These are phyloP conservation scores for Geotrichum australiense DNA, from an alignment of 1,139 yeast species.

Conservation along the genomic window DNA sequence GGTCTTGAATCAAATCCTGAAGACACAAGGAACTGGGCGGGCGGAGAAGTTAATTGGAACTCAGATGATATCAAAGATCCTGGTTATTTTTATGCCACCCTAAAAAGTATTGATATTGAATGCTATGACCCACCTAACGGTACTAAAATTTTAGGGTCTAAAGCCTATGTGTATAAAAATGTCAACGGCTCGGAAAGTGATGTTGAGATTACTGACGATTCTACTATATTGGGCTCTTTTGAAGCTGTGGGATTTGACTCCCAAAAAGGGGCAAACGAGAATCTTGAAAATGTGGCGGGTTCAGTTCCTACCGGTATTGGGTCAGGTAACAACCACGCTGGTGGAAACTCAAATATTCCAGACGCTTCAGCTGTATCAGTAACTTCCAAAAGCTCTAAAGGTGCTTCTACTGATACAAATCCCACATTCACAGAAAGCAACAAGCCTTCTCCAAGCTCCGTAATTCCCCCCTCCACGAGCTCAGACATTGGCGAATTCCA, in stretches of 20 bases:
- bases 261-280: constrained; percentile 27
- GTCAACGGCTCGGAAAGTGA: constrained; percentile 42
- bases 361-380: constrained; percentile 18
- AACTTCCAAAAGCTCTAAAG: too few relatives aligned
- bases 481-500: too few relatives aligned
- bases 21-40: constrained; percentile 93
- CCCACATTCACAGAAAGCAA: too few relatives aligned
- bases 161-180: constrained; percentile 52
- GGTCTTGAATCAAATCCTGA: constrained; percentile 56
- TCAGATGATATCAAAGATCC: constrained; percentile 60
- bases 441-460: too few relatives aligned
- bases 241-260: constrained; percentile 67
- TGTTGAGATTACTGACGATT: constrained; percentile 53
- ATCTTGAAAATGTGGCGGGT: constrained; percentile 9
- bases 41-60: constrained; percentile 81
- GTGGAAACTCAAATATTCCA: constrained; percentile 12
- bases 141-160: constrained; percentile 41
- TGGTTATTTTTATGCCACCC: constrained; percentile 69
- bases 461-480: too few relatives aligned
- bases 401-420: too few relatives aligned
- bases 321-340: constrained; percentile 1
- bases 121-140: constrained; percentile 67
- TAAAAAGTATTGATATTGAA: constrained; percentile 53
- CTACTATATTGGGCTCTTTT: constrained; percentile 50
- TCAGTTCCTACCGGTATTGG: constrained; percentile 10